Conservation (phyloP, 2,329 filamentous ascomycete genomes). For the Ambrosiella beaveri region DNA sequence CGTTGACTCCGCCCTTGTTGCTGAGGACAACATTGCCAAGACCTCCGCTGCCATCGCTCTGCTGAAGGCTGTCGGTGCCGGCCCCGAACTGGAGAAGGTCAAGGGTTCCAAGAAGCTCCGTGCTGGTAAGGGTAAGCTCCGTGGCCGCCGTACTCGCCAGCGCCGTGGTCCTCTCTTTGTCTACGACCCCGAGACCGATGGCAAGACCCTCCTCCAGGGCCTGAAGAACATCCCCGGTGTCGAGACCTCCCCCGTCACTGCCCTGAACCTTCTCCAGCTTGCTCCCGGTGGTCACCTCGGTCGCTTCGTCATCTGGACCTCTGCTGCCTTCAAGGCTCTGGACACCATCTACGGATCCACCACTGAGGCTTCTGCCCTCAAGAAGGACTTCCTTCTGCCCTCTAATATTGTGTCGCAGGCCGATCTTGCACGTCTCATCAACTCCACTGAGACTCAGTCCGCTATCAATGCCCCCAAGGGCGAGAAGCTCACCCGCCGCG, state of each 20-base stretch:
- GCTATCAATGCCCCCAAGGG: conserved; percentile 87
- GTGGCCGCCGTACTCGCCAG: conserved; percentile 91
- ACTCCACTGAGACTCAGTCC: conserved; percentile 95
- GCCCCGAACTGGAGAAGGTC: conserved; percentile 85
- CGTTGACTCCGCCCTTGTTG: conserved; percentile 78
- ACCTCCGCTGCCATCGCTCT: conserved; percentile 75
- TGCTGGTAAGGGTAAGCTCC: conserved; percentile 96
- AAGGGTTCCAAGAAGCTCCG: conserved; percentile 92
- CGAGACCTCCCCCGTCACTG: conserved; percentile 84
- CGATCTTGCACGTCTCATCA: conserved; percentile 95
- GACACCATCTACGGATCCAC: conserved; percentile 95
- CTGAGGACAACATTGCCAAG: conserved; percentile 63
- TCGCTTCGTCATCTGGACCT: conserved; percentile 98
- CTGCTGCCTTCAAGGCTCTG: conserved; percentile 86
- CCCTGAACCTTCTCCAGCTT: conserved; percentile 97
- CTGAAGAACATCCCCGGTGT: conserved; percentile 99
- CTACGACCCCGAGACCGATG: conserved; percentile 90
- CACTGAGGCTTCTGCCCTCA: conserved; percentile 73
- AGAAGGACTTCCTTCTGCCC: conserved; percentile 98
- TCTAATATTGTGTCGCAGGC: conserved; percentile 84
- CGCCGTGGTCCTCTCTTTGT: conserved; percentile 94
- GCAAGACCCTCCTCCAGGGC: conserved; percentile 80
- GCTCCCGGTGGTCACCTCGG: conserved; percentile 97
- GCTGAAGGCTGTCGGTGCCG: conserved; percentile 80
- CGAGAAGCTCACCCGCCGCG: conserved; percentile 74